phyloP scores from a whole-genome alignment of 108 stramenopile genomes.

The Aurantiochytrium sp. region DNA sequence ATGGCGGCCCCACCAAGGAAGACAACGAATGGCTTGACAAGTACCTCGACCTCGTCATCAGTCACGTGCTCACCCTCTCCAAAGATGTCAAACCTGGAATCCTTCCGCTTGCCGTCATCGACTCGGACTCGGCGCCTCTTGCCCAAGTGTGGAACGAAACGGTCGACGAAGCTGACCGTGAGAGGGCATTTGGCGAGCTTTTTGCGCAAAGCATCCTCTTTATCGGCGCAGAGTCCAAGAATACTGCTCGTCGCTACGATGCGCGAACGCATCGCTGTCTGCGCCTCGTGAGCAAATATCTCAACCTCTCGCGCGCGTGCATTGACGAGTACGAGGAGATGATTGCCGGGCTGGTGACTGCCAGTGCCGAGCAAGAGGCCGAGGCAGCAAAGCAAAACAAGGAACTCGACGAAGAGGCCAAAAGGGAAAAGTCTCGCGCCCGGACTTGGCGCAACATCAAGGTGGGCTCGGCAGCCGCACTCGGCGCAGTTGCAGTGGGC shows the following conservation, averaged over 20 bases:
- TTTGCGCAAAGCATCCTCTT: neutral
- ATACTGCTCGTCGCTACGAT: neutral
- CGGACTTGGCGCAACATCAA: neutral
- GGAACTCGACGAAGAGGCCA: neutral
- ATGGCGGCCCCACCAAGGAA: neutral
- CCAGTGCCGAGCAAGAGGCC: neutral
- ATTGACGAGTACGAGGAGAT: constrained; percentile 14
- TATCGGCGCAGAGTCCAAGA: neutral
- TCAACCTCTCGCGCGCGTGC: neutral
- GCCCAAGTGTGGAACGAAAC: neutral
- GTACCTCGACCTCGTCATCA: neutral
- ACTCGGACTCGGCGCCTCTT: neutral
- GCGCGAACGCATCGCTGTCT: neutral
- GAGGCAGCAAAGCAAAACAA: neutral
- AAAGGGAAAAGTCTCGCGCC: neutral
- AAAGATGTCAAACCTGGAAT: neutral
- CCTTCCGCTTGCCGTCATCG: neutral
- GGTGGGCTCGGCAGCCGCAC: neutral
- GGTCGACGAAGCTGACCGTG: neutral
- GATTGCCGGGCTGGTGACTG: neutral
- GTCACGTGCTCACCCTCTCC: neutral
- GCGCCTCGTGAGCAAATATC: neutral
- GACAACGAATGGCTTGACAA: neutral
- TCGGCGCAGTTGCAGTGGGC: neutral
- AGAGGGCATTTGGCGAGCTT: neutral